These are phyloP conservation scores for Mortierella sp. DNA, from an alignment of 371 early-diverging fungal genomes.

Conservation along the genomic window DNA sequence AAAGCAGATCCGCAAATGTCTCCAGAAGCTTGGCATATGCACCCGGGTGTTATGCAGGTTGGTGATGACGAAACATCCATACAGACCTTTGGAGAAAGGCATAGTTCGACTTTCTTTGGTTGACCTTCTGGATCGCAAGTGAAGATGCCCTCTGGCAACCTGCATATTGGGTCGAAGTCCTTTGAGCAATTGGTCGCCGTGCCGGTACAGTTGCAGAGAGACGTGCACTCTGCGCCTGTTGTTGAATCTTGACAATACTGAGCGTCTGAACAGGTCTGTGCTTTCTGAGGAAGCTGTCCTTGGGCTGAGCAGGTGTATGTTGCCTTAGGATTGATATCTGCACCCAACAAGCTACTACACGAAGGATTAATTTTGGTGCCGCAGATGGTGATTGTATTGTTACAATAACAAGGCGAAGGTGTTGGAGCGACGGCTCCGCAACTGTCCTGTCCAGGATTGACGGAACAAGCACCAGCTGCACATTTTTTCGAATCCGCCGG, in stretches of 20 bases:
- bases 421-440: background rate
- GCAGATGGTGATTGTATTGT: background rate
- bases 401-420: background rate
- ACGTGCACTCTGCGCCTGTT: background rate
- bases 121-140: conserved; percentile 1
- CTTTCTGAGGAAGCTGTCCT: background rate
- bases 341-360: background rate
- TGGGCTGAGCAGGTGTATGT: background rate
- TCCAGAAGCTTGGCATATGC: background rate
- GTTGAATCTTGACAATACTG: background rate
- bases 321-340: background rate
- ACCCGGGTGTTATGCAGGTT: background rate
- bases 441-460: background rate
- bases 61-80: background rate
- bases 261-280: conserved; percentile 1
- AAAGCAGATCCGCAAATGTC: conserved; percentile 2
- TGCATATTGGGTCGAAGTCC: conserved; percentile 10
- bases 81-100: background rate
- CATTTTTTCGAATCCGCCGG: conserved; percentile 2
- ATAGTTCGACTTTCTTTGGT: conserved; percentile 3
- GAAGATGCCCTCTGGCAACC: conserved; percentile 8
- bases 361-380: background rate
- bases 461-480: background rate
- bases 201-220: background rate
- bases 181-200: conserved; percentile 2